Percentiles rank a stretch among this genome's conserved stretches.
Evolutionary conservation across 2,329 filamentous ascomycete genomes (phyloP).

Genomic region (Aspergillus novoparasiticus): DNA sequence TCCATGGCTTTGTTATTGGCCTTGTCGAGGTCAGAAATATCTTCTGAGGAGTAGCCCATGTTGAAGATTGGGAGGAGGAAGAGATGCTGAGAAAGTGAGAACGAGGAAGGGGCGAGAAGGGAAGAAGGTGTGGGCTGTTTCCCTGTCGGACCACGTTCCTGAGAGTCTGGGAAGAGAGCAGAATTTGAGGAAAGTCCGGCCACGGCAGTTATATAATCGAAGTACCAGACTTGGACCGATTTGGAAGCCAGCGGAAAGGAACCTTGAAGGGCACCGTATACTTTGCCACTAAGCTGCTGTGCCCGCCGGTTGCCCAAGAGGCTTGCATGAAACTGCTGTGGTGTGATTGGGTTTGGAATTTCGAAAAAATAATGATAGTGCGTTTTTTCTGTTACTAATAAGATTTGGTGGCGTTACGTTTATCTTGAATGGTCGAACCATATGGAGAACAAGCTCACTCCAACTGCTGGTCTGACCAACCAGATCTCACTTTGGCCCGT

Average conservation of each 20-base stretch:
- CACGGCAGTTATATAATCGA: slow-evolving; percentile 4
- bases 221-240: not conserved
- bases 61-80: not conserved
- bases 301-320: not conserved
- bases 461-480: not conserved
- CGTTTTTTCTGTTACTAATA: slow-evolving; percentile 11
- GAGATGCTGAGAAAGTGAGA: not conserved
- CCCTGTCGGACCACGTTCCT: slow-evolving; percentile 1
- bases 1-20: slow-evolving; percentile 9
- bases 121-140: slow-evolving; percentile 1
- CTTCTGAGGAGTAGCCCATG: slow-evolving; percentile 9
- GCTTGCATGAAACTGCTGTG: not conserved
- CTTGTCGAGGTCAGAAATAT: slow-evolving; percentile 18
- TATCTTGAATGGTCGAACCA: slow-evolving; percentile 9
- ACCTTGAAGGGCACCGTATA: not conserved
- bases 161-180: not conserved
- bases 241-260: slow-evolving; percentile 1
- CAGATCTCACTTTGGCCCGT: not conserved
- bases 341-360: slow-evolving; percentile 1
- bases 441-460: slow-evolving; percentile 5
- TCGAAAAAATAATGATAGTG: slow-evolving; percentile 3
- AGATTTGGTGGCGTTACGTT: slow-evolving; percentile 11
- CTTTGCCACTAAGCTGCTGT: slow-evolving; percentile 4
- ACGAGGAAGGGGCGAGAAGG: not conserved
- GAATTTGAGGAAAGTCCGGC: not conserved